Conservation (phyloP, 192 early-diverging fungal genomes). For the Irineochytrium annulatum region DNA sequence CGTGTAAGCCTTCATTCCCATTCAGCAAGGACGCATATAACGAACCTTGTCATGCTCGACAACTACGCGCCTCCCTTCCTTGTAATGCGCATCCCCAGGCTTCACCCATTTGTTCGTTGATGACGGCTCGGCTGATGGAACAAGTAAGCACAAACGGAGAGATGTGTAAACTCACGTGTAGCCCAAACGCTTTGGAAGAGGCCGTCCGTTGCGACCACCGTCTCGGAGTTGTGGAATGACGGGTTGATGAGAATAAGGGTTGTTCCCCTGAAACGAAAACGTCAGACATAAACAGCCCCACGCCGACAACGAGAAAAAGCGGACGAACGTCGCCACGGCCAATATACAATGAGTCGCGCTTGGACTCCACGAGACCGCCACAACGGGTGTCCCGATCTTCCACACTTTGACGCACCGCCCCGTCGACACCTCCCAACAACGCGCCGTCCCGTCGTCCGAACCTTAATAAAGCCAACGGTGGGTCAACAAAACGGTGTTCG, state of each 20-base stretch:
- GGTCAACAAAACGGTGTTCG: not conserved
- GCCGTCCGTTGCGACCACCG: constrained; percentile 24
- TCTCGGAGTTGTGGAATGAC: constrained; percentile 9
- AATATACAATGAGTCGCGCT: constrained; percentile 71
- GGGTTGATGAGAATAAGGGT: constrained; percentile 44
- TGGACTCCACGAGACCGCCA: constrained; percentile 86
- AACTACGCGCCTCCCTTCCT: not conserved
- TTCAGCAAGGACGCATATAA: no score
- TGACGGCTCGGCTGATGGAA: constrained; percentile 1
- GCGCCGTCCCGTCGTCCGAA: constrained; percentile 83
- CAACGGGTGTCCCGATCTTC: constrained; percentile 65
- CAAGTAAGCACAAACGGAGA: not conserved
- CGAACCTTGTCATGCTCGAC: constrained; percentile 10
- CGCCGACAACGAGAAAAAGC: not conserved
- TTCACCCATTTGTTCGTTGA: constrained; percentile 29
- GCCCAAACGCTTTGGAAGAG: constrained; percentile 28
- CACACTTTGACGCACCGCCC: constrained; percentile 81
- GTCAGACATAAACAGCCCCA: not conserved
- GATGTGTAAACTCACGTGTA: not conserved
- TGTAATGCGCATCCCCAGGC: constrained; percentile 13
- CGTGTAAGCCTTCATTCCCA: no score
- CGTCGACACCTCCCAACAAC: constrained; percentile 87
- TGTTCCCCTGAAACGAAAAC: constrained; percentile 14
- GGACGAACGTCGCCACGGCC: constrained; percentile 59
- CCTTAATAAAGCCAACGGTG: constrained; percentile 22